Conservation (phyloP, 129 eudicot genomes). For the Flaveria robusta region DNA sequence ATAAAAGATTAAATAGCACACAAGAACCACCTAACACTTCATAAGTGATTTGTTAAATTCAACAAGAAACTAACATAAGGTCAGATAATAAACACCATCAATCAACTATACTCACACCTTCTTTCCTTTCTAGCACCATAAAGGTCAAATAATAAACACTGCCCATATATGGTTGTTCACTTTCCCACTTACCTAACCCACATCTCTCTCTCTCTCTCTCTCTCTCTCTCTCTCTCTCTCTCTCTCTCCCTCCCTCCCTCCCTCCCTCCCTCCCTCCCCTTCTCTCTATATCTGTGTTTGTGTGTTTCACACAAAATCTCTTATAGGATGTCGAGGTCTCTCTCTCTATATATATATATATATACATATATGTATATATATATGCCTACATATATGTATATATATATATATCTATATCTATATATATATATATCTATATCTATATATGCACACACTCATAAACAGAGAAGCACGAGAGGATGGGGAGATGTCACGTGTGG, state of each 20-base stretch:
- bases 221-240: not conserved
- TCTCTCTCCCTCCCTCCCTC: not conserved
- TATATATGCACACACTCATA: too few relatives aligned
- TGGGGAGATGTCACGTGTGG: conserved; percentile 14
- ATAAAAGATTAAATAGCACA: not conserved
- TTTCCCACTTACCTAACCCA: not conserved
- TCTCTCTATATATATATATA: not conserved
- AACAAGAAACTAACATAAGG: conserved; percentile 11
- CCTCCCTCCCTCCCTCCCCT: too few relatives aligned
- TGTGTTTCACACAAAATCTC: not conserved
- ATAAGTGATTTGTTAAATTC: not conserved
- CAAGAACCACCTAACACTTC: not conserved
- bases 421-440: too few relatives aligned
- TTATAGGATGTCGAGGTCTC: not conserved
- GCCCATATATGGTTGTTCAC: not conserved
- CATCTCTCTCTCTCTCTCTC: not conserved
- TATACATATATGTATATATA: too few relatives aligned
- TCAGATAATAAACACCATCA: not conserved
- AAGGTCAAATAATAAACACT: not conserved
- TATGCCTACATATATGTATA: too few relatives aligned
- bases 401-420: too few relatives aligned
- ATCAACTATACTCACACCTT: not conserved
- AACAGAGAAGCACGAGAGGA: conserved; percentile 10
- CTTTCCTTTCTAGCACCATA: not conserved
- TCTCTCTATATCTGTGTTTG: not conserved